Conservation (phyloP, 129 eudicot genomes). For the Erigeron canadensis region DNA sequence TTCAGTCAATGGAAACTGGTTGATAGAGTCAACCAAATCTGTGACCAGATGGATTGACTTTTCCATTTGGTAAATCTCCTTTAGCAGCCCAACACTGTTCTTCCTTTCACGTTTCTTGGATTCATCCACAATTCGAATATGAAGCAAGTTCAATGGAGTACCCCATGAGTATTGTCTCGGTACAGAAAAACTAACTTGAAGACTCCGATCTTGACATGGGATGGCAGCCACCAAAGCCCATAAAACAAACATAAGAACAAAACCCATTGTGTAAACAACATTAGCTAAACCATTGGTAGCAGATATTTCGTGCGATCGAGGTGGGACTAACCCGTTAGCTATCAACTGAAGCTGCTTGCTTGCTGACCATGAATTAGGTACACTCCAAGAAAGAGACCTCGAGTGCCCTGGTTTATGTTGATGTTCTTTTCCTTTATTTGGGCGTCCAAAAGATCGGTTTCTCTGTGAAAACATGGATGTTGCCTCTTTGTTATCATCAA, state of each 20-base stretch:
- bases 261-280: slow-evolving; percentile 67
- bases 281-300: slow-evolving; percentile 61
- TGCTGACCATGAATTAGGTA: slow-evolving; percentile 84
- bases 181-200: slow-evolving; percentile 55
- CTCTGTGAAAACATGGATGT: slow-evolving; percentile 55
- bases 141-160: slow-evolving; percentile 50
- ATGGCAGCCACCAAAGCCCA: slow-evolving; percentile 86
- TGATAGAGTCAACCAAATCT: slow-evolving; percentile 65
- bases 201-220: slow-evolving; percentile 82
- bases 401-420: slow-evolving; percentile 57
- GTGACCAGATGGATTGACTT: slow-evolving; percentile 49
- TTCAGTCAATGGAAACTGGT: slow-evolving; percentile 59
- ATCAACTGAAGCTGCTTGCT: slow-evolving; percentile 82
- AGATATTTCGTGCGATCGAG: slow-evolving; percentile 56
- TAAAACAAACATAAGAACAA: slow-evolving; percentile 64
- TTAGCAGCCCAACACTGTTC: slow-evolving; percentile 54
- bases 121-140: slow-evolving; percentile 64
- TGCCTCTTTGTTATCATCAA: slow-evolving; percentile 54
- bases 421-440: slow-evolving; percentile 51
- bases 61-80: slow-evolving; percentile 71
- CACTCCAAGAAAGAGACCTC: slow-evolving; percentile 88
- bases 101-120: slow-evolving; percentile 65
- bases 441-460: slow-evolving; percentile 75
- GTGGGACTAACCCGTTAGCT: slow-evolving; percentile 58
- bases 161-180: slow-evolving; percentile 79